Evolutionary conservation across 129 eudicot genomes (phyloP).

Genomic region (Ambrosia artemisiifolia): DNA sequence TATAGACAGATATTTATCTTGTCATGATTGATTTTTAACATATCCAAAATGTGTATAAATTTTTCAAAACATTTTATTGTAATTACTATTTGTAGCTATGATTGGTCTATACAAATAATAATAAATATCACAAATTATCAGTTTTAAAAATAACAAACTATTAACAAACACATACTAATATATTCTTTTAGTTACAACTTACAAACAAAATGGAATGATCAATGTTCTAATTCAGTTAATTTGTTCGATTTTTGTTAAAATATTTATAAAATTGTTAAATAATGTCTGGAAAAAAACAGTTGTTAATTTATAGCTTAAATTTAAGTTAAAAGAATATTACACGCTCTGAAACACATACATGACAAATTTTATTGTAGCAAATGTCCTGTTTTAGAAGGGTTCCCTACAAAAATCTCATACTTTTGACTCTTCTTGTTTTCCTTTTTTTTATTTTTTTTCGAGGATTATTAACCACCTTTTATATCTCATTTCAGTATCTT

Average conservation of each 20-base stretch:
- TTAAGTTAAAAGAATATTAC: not conserved
- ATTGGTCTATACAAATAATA: not conserved
- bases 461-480: constrained; percentile 25
- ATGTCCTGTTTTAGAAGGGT: constrained; percentile 24
- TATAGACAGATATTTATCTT: too few species aligned
- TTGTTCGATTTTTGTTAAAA: too few species aligned
- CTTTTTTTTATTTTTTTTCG: constrained; percentile 5
- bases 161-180: not conserved
- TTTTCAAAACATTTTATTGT: too few species aligned
- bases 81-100: too few species aligned
- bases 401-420: constrained; percentile 26
- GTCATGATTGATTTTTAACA: too few species aligned
- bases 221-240: not conserved
- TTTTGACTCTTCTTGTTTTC: constrained; percentile 29
- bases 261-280: not conserved
- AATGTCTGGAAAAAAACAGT: not conserved
- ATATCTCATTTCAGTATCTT: constrained; percentile 22
- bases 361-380: constrained; percentile 25
- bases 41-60: too few species aligned
- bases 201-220: not conserved
- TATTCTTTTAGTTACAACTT: not conserved
- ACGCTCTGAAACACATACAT: constrained; percentile 23
- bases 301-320: not conserved
- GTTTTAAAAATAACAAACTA: not conserved
- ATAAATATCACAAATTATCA: not conserved